Base-by-base conservation (phyloP, 2,329 filamentous ascomycete species). In the Beauveria asiatica region DNA sequence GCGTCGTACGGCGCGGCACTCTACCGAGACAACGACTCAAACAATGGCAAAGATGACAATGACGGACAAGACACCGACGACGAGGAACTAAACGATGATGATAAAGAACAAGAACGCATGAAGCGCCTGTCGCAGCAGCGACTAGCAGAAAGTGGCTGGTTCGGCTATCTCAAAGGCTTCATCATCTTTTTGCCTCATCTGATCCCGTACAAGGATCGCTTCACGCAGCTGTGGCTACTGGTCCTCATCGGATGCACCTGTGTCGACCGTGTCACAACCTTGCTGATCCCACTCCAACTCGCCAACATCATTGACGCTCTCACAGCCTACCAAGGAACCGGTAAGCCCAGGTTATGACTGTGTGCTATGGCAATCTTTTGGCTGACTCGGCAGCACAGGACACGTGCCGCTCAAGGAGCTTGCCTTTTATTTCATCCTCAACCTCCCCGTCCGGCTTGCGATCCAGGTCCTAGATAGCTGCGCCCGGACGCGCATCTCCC, bases 201-300 rank as follows among this genome's bases (percentile, higher is more conserved):
- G 30, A 46, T 69, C 17, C 69, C 70, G 1, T 64, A 62, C 42
- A 64, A 66, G 1, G 64, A 70, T 27, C 63, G 63, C 1, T 62
- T 61, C 27, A 64, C 70, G 8, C 69, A 71, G 41, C 33, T 65
- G 8, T 69, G 64, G 56, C 54, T 70, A 11, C 23, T 69, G 11
- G 50, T 69, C 6, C 62, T 65, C 33, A 7, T 65, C 2, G 3
- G 65, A 4, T 66, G 64, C 46, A 62, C 69, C 23, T 59, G 53
- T 5, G 61, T 57, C 8, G 59, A 64, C n/a, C 63, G 69, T 7
- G 64, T 64, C 3, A 56, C 69, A 25, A 67, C 66, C 6, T 46
- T 70, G 16, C 46, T 69, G 46, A 64, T 70, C 16, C 69, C 69
- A 1, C 53, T 57, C 5, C 69, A 70, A 42, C 62, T 70, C 27